Evolutionary conservation across 805 yeast species (phyloP), one percentile per base, ranked within the genome.

Genomic region (Wickerhamiella spandovensis): DNA sequence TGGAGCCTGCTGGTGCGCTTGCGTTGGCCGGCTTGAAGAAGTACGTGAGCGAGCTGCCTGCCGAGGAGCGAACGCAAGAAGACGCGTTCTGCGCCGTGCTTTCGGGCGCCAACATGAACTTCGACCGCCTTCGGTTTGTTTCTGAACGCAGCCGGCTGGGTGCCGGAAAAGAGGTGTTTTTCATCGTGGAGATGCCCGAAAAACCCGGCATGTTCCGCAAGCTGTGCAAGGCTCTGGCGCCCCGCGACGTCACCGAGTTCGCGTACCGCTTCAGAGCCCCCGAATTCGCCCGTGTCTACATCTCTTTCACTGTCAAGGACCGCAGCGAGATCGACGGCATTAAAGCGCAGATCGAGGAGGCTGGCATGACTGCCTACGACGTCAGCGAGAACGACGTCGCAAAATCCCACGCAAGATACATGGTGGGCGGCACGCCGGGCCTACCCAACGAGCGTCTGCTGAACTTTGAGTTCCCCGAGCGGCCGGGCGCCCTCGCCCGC

Each of bases 21-120:
- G 73, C 94, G 3, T 96, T 90, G 45, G 98, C 99, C 2, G 99
- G 97, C 49, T 67, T 89, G 73, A 87, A 86, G 63, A 82, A 81
- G 60, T 92, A 88, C 64, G 74, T 90, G 38, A 72, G 76, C 22
- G 64, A 67, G 7, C 49, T 49, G 49, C 55, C 23, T 58, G 83
- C 85, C 8, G 85, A 83, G 49, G 94, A 84, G 60, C 68, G 79
- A 3, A 25, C n/a, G 6, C 13, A n/a, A 2, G 68, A 72, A 46
- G 76, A 80, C 55, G 79, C 86, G 1, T 88, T 86, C 60, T 82
- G 85, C 39, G 90, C 97, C 6, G 75, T 92, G 21, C 72, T 92
- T 51, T 83, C 95, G 20, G 99, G 99, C 52, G 99, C 99, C 35
- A 92, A 92, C 68, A 89, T 92, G 95, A 90, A 94, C 70, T 92